Evolutionary conservation across 1,284 basidiomycete species (phyloP), one percentile per base, ranked within the genome.

Genomic region (Ustilago xerochloae): DNA sequence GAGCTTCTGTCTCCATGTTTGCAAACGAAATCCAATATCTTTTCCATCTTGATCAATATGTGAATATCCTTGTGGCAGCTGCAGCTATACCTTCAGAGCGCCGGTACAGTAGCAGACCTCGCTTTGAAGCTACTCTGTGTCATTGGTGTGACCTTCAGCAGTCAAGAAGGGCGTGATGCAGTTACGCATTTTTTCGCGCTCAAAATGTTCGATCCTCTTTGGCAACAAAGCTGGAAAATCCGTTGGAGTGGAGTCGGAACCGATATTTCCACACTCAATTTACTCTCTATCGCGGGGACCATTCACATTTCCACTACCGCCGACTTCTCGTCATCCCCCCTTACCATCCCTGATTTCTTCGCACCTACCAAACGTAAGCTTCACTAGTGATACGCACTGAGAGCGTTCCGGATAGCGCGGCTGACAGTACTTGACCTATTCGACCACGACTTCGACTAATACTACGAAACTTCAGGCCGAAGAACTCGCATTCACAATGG

Each of bases 401-500:
- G n/a, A n/a, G n/a, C n/a, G n/a, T n/a, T n/a, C n/a, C n/a, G n/a
- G n/a, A n/a, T n/a, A n/a, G n/a, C n/a, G n/a, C n/a, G n/a, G n/a
- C n/a, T n/a, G n/a, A n/a, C n/a, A n/a, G n/a, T n/a, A n/a, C n/a
- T n/a, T n/a, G n/a, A n/a, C n/a, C n/a, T n/a, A n/a, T n/a, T n/a
- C n/a, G n/a, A n/a, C n/a, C n/a, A n/a, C n/a, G n/a, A n/a, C n/a
- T n/a, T n/a, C n/a, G n/a, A n/a, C n/a, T n/a, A n/a, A n/a, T n/a
- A n/a, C 22, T 16, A 12, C 2, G 22, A 13, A 7, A 24, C 22
- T 13, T 20, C 41, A 28, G 41, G 41, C 41, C 22, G 26, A 8
- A 26, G 26, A 43, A 24, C 41, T 24, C 41, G 16, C 30, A 32
- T 13, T 30, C 41, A 66, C 18, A 26, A 73, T 73, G 64, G 64